Conservation (phyloP, 495 filamentous ascomycete species). For the Clavariopsis aquatica region DNA sequence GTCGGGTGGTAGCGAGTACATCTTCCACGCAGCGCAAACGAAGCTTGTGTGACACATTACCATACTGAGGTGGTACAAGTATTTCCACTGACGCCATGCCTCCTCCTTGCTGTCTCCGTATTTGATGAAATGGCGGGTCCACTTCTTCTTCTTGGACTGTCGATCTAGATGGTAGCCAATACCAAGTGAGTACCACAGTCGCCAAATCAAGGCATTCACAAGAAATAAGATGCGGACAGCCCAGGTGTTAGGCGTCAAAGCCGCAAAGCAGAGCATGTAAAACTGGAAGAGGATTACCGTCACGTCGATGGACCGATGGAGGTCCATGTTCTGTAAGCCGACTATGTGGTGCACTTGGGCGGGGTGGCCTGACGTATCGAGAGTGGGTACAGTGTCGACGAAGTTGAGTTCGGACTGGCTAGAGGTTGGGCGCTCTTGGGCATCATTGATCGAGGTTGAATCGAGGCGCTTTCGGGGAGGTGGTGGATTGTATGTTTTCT, state of each 20-base stretch:
- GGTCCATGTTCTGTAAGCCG: constrained; percentile 79
- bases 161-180: constrained; percentile 79
- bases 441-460: constrained; percentile 5
- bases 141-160: constrained; percentile 86
- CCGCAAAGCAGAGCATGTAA: constrained; percentile 70
- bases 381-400: constrained; percentile 21
- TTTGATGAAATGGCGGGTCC: constrained; percentile 97
- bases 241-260: constrained; percentile 75
- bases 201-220: constrained; percentile 75
- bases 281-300: constrained; percentile 72
- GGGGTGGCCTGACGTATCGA: constrained; percentile 52
- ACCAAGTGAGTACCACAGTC: constrained; percentile 89
- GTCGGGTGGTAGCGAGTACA: constrained; percentile 81
- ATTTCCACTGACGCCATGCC: constrained; percentile 98
- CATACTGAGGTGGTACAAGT: constrained; percentile 89
- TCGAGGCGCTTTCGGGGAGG: constrained; percentile 54
- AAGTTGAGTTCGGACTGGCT: constrained; percentile 33
- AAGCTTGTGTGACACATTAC: constrained; percentile 86
- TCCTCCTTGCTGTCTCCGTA: constrained; percentile 86
- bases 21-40: constrained; percentile 90
- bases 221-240: constrained; percentile 77
- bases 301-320: constrained; percentile 81
- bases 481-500: constrained; percentile 94
- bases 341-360: constrained; percentile 75
- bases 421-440: constrained; percentile 39